Conservation (phyloP, 2,329 filamentous ascomycete genomes). For the Hypomyces perniciosus region DNA sequence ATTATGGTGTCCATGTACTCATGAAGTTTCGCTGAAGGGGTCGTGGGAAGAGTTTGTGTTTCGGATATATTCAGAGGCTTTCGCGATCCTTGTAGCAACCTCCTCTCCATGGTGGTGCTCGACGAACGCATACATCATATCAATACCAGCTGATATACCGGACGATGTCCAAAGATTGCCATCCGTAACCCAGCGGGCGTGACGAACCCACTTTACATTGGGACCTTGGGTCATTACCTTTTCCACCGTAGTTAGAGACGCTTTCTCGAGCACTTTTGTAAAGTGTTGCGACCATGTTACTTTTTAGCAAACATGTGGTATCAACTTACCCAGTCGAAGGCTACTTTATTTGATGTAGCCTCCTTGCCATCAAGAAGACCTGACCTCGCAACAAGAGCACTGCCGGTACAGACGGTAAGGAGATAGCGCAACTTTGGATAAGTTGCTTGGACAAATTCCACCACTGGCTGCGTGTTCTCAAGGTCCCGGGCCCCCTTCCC, state of each 20-base stretch:
- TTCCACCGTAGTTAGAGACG: constrained; percentile 2
- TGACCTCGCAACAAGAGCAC: constrained; percentile 45
- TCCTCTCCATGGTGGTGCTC: constrained; percentile 42
- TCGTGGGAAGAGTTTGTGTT: constrained; percentile 45
- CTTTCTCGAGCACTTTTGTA: too few species aligned
- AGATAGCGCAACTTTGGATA: constrained; percentile 43
- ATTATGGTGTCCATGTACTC: too few species aligned
- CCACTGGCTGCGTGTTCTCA: constrained; percentile 18
- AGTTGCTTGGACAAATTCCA: constrained; percentile 36
- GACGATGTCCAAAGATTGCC: constrained; percentile 58
- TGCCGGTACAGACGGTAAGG: constrained; percentile 59
- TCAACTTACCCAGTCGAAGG: constrained; percentile 34
- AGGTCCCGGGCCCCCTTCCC: constrained; percentile 27
- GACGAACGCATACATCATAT: constrained; percentile 32
- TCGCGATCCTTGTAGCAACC: constrained; percentile 41
- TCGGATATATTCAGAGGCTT: constrained; percentile 52
- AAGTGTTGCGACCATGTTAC: too few species aligned
- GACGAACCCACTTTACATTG: constrained; percentile 47
- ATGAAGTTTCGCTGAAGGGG: constrained; percentile 37
- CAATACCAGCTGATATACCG: constrained; percentile 44
- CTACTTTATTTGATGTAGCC: constrained; percentile 57
- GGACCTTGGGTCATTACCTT: constrained; percentile 33
- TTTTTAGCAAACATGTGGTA: too few species aligned
- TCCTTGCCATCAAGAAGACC: constrained; percentile 50
- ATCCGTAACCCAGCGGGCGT: constrained; percentile 55